phyloP scores from a whole-genome alignment of 805 yeast genomes.

The Debaryomyces hansenii region DNA sequence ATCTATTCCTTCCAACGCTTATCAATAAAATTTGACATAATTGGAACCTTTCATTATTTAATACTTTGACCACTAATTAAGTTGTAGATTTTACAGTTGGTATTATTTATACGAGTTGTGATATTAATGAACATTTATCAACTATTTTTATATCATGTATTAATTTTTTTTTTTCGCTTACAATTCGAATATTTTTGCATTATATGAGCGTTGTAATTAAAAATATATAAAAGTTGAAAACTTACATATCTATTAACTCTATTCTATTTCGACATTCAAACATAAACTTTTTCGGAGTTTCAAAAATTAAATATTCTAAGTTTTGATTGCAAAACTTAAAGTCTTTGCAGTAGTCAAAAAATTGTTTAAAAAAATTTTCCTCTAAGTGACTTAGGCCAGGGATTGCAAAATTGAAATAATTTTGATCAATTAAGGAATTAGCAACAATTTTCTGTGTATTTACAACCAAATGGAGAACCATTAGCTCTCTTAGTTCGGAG shows the following conservation, averaged over 20 bases:
- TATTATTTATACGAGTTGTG: too few relatives aligned
- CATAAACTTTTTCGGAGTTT: background rate
- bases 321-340: background rate
- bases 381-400: background rate
- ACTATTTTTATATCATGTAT: too few relatives aligned
- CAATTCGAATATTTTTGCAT: too few relatives aligned
- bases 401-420: constrained; percentile 8
- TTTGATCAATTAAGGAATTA: constrained; percentile 8
- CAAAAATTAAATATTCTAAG: background rate
- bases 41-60: too few relatives aligned
- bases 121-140: too few relatives aligned
- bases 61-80: too few relatives aligned
- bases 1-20: too few relatives aligned
- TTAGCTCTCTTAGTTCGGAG: constrained; percentile 1
- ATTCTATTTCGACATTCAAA: background rate
- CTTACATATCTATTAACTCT: background rate
- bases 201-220: too few relatives aligned
- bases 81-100: too few relatives aligned
- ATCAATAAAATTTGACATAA: too few relatives aligned
- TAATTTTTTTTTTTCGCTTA: too few relatives aligned
- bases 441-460: background rate
- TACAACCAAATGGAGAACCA: constrained; percentile 4
- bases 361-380: background rate
- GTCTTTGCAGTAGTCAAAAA: background rate
- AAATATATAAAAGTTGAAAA: too few relatives aligned